Evolutionary conservation across 1,139 yeast species (phyloP), one percentile per base, ranked within the genome.

Genomic region (Saccharomyces uvarum): DNA sequence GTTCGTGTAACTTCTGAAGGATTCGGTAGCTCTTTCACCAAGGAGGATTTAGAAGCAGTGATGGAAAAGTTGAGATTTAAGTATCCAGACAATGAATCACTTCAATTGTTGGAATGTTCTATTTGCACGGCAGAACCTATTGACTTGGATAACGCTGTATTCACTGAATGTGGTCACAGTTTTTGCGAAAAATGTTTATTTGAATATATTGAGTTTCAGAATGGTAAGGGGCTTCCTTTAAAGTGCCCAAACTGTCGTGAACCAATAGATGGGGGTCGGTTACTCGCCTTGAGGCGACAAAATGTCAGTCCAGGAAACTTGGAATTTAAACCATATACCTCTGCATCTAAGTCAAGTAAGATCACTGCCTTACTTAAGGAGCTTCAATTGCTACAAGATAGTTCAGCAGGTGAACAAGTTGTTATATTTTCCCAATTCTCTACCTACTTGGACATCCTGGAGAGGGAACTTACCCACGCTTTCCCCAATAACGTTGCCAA

Each of bases 381-480:
- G 64, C 70, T 88, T 42, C 75, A 77, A 55, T 74, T 69, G 47
- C 72, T 86, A 19, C 76, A 77, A 59, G 78, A 76, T 28, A 80
- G 81, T 52, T 75, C 77, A 33, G 81, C 87, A 3, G 81, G 80
- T 27, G 88, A 84, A 57, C 91, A 86, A 63, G 82, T 87, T 3
- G 90, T 93, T 52, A 93, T 93, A 0, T 91, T 93, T 67, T 89
- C 97, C 0, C 98, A 91, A 64, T 93, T 93, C 64, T 86, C 97
- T 0, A 79, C 90, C 0, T 91, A 83, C 63, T 70, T 93, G 57
- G 96, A 89, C 67, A 74, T 89, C 8, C 81, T 93, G 54, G 86
- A 87, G 61, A 68, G 68, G 24, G 95, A 86, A 61, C 70, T 93
- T 8, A 27, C 42, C 1, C 53, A 57, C 1, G 49, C 58, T 1